Evolutionary conservation across 768 basidiomycete genomes (phyloP), one percentile per base, ranked within the genome.

Genomic region (Hortiboletus flavorubellus): DNA sequence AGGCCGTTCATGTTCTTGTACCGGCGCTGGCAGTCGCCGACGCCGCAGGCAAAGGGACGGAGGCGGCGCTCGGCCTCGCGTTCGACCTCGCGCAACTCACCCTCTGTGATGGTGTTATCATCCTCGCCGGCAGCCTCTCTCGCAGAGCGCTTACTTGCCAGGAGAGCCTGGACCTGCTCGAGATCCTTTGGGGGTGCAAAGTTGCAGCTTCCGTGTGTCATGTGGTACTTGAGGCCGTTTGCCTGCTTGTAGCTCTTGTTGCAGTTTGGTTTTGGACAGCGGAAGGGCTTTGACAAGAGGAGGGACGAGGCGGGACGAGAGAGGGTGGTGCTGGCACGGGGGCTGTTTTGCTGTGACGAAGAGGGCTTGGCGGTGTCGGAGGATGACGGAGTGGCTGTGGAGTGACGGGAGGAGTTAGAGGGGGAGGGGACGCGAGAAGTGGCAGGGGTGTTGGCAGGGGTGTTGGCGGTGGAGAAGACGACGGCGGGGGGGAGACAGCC

Each of bases 1-100:
- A 98, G 75, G 0, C 96, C 96, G 71, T 98, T 98, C 94, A 98
- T 96, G 68, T 99, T 98, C 81, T 98, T 94, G 76, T 98, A 98
- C 66, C 95, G 73, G 66, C 95, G 81, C 68, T 82, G 79, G 64
- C 90, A 91, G 60, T 91, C 89, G 18, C 90, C 89, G 6, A 95
- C 89, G 7, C 91, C 87, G 62, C 94, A 98, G 0, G 91, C 89
- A 67, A 90, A 98, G 4, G 94, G 94, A 38, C 91, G 75, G 49
- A 91, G 73, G 11, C 89, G 75, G 54, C 86, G 80, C 74, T 95
- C 93, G 0, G 92, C 93, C 72, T 96, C 93, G 47, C 84, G 79
- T 68, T 93, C 86, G 8, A 89, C 84, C 61, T 87, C 87, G 11
- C 84, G 72, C 51, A 89, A 68, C 65, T 89, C 87, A 14, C 77